Percentiles rank a stretch among this genome's conserved stretches.
phyloP scores from a whole-genome alignment of 1,139 yeast species.

The Scheffersomyces parashehatae region DNA sequence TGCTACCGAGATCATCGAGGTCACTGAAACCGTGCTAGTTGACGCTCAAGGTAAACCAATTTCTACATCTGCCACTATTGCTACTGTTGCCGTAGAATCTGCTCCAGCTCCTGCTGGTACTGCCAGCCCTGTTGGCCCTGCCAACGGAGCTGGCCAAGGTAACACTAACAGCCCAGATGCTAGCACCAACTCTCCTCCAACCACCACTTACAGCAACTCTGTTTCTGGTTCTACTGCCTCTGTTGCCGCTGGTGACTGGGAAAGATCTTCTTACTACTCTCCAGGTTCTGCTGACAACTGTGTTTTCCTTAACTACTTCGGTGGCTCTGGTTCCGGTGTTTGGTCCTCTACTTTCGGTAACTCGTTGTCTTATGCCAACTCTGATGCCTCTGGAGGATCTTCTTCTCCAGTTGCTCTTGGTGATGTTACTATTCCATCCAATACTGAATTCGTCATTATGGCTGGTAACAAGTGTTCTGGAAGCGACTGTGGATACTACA shows the following conservation, averaged over 20 bases:
- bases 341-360: conserved; percentile 27
- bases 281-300: conserved; percentile 25
- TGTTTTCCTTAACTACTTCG: conserved; percentile 27
- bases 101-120: conserved; percentile 16
- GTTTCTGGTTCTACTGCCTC: conserved; percentile 8
- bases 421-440: conserved; percentile 53
- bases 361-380: conserved; percentile 27
- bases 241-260: conserved; percentile 22
- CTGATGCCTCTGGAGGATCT: conserved; percentile 46
- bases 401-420: conserved; percentile 49
- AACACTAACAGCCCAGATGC: conserved; percentile 13
- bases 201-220: conserved; percentile 13
- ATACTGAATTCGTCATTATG: conserved; percentile 61
- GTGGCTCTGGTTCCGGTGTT: conserved; percentile 28
- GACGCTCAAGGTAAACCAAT: conserved; percentile 53
- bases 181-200: conserved; percentile 11
- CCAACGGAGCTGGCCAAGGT: conserved; percentile 6
- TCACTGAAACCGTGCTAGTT: conserved; percentile 73
- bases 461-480: conserved; percentile 60
- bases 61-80: conserved; percentile 27
- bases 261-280: conserved; percentile 25
- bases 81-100: conserved; percentile 9
- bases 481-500: conserved; percentile 64
- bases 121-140: conserved; percentile 21
- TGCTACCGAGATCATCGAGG: conserved; percentile 63